phyloP scores from a whole-genome alignment of 164 flowering plant species.

The Stephania cephalantha region DNA sequence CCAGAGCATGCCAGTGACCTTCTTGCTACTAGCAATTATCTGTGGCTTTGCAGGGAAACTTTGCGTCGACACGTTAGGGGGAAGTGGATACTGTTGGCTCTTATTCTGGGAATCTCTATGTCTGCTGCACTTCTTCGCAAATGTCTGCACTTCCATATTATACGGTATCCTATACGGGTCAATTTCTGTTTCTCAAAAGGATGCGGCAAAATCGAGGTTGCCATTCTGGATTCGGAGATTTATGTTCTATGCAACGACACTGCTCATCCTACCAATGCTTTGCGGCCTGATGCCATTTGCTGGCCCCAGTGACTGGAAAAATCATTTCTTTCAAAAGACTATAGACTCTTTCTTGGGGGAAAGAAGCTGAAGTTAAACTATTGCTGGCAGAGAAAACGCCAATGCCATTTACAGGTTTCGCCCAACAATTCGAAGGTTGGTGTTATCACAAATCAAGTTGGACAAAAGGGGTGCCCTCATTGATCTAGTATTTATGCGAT shows the following conservation, averaged over 20 bases:
- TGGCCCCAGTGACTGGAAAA: constrained; percentile 55
- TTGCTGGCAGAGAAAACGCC: background rate
- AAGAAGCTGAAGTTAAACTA: background rate
- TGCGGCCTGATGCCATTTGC: constrained; percentile 88
- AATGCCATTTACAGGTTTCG: background rate
- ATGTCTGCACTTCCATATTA: constrained; percentile 36
- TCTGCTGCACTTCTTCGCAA: constrained; percentile 58
- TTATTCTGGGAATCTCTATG: constrained; percentile 69
- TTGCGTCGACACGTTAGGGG: constrained; percentile 84
- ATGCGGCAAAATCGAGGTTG: constrained; percentile 15
- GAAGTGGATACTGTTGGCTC: constrained; percentile 76
- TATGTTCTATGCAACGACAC: constrained; percentile 34
- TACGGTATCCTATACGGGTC: constrained; percentile 62
- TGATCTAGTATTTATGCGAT: background rate
- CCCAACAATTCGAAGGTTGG: background rate
- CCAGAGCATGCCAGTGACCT: constrained; percentile 78
- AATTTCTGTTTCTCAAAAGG: constrained; percentile 27
- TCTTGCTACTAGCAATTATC: constrained; percentile 55
- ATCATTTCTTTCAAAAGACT: constrained; percentile 33
- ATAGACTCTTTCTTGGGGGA: constrained; percentile 6
- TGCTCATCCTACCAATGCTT: constrained; percentile 50
- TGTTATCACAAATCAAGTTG: background rate
- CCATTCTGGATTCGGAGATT: constrained; percentile 55
- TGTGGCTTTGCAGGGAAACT: constrained; percentile 81
- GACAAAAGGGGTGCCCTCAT: background rate